phyloP scores from a whole-genome alignment of 1,139 yeast genomes.

The Debaryomyces psychrophilus region DNA sequence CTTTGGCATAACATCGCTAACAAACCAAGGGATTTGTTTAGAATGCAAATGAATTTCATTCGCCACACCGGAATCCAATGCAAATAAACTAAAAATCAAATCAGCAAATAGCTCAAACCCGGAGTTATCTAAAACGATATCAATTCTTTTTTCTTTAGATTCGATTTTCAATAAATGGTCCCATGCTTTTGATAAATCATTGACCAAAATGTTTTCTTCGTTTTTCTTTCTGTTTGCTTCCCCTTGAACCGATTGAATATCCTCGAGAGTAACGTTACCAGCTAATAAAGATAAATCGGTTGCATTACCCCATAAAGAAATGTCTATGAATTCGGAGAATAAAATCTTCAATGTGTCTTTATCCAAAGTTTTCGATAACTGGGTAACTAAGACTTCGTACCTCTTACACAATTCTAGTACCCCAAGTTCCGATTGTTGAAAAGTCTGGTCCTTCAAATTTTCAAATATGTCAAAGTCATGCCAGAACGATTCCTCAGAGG shows the following conservation, averaged over 20 bases:
- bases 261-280: slow-evolving; percentile 76
- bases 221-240: slow-evolving; percentile 82
- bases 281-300: slow-evolving; percentile 90
- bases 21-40: slow-evolving; percentile 95
- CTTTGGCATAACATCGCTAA: slow-evolving; percentile 87
- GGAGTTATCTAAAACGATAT: slow-evolving; percentile 89
- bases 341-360: slow-evolving; percentile 54
- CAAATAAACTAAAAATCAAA: slow-evolving; percentile 69
- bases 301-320: slow-evolving; percentile 97
- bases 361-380: slow-evolving; percentile 40
- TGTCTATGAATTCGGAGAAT: slow-evolving; percentile 79
- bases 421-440: slow-evolving; percentile 73
- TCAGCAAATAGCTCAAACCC: slow-evolving; percentile 96
- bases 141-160: slow-evolving; percentile 54
- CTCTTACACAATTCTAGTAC: slow-evolving; percentile 81
- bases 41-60: slow-evolving; percentile 77
- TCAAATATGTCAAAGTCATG: slow-evolving; percentile 70
- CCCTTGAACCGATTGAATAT: slow-evolving; percentile 89
- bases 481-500: slow-evolving; percentile 44
- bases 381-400: slow-evolving; percentile 45
- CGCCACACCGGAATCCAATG: slow-evolving; percentile 71
- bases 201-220: slow-evolving; percentile 78
- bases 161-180: slow-evolving; percentile 28
- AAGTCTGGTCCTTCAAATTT: slow-evolving; percentile 69
- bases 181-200: slow-evolving; percentile 78